Evolutionary conservation across 352 stramenopile species (phyloP), one percentile per base, ranked within the genome.

Genomic region (Globisporangium polare): DNA sequence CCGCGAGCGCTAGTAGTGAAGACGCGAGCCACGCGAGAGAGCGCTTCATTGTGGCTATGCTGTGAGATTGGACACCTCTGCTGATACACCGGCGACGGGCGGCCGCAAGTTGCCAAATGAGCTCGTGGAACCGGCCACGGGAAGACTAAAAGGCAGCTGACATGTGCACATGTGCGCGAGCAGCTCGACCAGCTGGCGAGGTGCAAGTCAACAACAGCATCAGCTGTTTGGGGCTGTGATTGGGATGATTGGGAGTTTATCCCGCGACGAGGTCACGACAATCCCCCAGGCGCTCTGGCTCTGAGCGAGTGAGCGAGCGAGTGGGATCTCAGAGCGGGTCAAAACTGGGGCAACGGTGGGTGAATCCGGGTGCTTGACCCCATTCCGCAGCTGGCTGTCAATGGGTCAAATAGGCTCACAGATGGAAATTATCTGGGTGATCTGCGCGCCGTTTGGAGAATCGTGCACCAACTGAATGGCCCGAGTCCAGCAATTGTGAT

Each of bases 201-300:
- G 13, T 17, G 37, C 37, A 42, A 13, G n/a, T 42, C 37, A 42
- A 17, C 37, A 42, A n/a, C n/a, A n/a, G n/a, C n/a, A 42, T 42
- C 13, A 42, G 33, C 33, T n/a, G n/a, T n/a, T n/a, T 18, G 37
- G 2, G 3, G 37, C 8, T 42, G 37, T n/a, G n/a, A n/a, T n/a
- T n/a, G n/a, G n/a, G n/a, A n/a, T 33, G 24, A 33, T 50, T 50
- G 43, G 22, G 46, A 52, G 46, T 20, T 52, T 52, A 35, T 35
- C 46, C 46, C 22, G 17, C 46, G 24, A 52, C 13, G 37, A 42
- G 37, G 24, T 20, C 22, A 33, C 46, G 24, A 52, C 45, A 51
- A 24, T 51, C 31, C 12, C 15, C n/a, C 18, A n/a, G n/a, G n/a
- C n/a, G n/a, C n/a, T n/a, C 46, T 52, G 46, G 46, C 46, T 52